These are phyloP conservation scores for Laetiporus sulphureus DNA, from an alignment of 1,284 basidiomycete species.

Conservation along the genomic window DNA sequence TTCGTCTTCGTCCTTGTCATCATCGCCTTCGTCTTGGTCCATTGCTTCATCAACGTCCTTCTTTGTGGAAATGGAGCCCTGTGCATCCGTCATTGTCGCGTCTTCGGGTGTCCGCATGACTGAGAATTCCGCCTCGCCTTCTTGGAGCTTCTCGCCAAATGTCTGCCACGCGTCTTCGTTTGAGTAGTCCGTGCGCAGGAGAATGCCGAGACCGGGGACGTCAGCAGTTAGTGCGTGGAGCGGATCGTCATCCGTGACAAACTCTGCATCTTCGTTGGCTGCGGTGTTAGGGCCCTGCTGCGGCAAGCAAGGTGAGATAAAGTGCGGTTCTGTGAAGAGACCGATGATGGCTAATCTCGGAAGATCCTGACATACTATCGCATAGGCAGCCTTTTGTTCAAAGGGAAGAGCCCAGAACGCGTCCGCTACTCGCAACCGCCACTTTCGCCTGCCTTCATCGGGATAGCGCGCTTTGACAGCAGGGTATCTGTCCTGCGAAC, in stretches of 20 bases:
- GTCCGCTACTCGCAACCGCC: slow-evolving; percentile 31
- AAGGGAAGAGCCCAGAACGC: slow-evolving; percentile 31
- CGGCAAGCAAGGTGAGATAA: not conserved
- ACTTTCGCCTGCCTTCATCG: slow-evolving; percentile 33
- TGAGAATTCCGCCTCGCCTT: slow-evolving; percentile 44
- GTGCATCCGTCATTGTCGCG: slow-evolving; percentile 2
- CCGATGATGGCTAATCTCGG: slow-evolving; percentile 2
- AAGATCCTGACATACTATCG: slow-evolving; percentile 11
- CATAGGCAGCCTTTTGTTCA: slow-evolving; percentile 18
- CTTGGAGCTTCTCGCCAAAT: slow-evolving; percentile 44
- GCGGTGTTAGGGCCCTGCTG: not conserved
- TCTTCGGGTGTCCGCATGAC: slow-evolving; percentile 16
- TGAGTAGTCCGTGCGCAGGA: slow-evolving; percentile 64
- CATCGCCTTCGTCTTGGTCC: slow-evolving; percentile 25
- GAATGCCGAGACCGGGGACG: slow-evolving; percentile 39
- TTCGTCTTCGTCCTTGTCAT: slow-evolving; percentile 27
- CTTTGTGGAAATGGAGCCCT: slow-evolving; percentile 11
- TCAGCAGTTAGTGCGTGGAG: slow-evolving; percentile 29
- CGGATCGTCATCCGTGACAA: slow-evolving; percentile 42
- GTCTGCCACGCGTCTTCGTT: slow-evolving; percentile 56
- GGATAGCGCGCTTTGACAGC: slow-evolving; percentile 28
- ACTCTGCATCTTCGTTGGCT: slow-evolving; percentile 13
- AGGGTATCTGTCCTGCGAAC: slow-evolving; percentile 30
- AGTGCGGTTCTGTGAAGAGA: not conserved
- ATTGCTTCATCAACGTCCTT: slow-evolving; percentile 22